Evolutionary conservation across 768 basidiomycete genomes (phyloP).

Genomic region (Kwoniella pini): DNA sequence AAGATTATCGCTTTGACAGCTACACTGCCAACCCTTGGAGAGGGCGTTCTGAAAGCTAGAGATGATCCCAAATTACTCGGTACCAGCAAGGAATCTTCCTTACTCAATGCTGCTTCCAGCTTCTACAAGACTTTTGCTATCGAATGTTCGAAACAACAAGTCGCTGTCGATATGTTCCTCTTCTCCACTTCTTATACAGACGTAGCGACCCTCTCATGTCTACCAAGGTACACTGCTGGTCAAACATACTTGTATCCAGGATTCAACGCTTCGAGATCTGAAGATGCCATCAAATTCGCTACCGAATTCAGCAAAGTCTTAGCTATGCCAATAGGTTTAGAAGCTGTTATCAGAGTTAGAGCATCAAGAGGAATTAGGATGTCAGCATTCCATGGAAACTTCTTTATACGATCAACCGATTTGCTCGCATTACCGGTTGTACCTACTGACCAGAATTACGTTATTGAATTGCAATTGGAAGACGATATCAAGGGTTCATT

Average conservation of each 20-base stretch:
- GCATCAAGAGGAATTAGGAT: slow-evolving; percentile 94
- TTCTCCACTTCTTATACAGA: slow-evolving; percentile 93
- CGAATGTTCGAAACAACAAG: slow-evolving; percentile 94
- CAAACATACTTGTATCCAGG: slow-evolving; percentile 98
- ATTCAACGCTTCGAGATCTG: slow-evolving; percentile 89
- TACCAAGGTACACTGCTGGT: slow-evolving; percentile 96
- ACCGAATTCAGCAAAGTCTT: slow-evolving; percentile 94
- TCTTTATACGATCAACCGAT: slow-evolving; percentile 97
- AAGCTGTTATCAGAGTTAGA: slow-evolving; percentile 96
- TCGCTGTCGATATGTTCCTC: slow-evolving; percentile 99
- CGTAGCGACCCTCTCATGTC: slow-evolving; percentile 80
- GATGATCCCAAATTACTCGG: slow-evolving; percentile 96
- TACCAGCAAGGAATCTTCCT: slow-evolving; percentile 89
- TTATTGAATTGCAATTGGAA: slow-evolving; percentile 93
- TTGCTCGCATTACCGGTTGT: slow-evolving; percentile 93
- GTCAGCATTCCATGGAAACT: slow-evolving; percentile 98
- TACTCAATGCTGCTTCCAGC: slow-evolving; percentile 87
- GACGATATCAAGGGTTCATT: slow-evolving; percentile 87
- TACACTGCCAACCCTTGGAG: slow-evolving; percentile 80
- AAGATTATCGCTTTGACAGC: slow-evolving; percentile 88
- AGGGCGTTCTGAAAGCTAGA: slow-evolving; percentile 89
- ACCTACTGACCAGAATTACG: slow-evolving; percentile 93
- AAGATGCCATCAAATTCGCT: slow-evolving; percentile 97
- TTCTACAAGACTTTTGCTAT: slow-evolving; percentile 99
- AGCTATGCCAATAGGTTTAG: slow-evolving; percentile 90